Conservation (phyloP, 2,329 filamentous ascomycete genomes). For the Nemania sp. region DNA sequence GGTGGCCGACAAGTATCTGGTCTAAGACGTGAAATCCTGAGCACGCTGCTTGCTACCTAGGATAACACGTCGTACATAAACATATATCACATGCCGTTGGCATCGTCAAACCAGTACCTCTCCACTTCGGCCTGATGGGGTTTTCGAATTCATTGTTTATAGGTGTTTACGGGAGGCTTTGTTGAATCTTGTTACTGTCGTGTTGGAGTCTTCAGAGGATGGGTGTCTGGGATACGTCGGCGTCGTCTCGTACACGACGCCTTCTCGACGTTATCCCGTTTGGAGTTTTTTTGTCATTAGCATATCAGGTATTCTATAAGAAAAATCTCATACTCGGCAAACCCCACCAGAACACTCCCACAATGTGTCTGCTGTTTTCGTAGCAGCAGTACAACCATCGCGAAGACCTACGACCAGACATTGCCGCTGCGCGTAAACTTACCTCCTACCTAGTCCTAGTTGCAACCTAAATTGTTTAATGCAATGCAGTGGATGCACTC, state of each 20-base stretch:
- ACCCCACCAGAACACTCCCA: background rate
- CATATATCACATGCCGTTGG: background rate
- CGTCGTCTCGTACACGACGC: background rate
- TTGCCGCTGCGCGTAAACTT: no score
- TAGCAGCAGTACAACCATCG: no score
- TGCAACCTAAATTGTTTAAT: no score
- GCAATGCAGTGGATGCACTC: no score
- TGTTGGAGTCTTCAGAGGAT: conserved; percentile 20
- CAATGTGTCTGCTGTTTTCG: no score
- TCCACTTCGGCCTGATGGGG: background rate
- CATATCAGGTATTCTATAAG: conserved; percentile 1
- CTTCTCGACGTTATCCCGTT: background rate
- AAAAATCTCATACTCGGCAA: background rate
- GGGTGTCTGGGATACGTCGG: conserved; percentile 8
- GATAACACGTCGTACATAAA: background rate
- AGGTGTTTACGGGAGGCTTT: conserved; percentile 11
- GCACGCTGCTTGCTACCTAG: no score
- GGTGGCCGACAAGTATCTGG: conserved; percentile 27
- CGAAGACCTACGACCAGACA: no score
- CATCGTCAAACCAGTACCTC: background rate
- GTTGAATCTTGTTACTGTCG: background rate
- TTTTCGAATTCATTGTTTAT: background rate
- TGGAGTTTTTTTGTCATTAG: background rate
- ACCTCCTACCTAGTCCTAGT: no score
- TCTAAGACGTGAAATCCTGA: conserved; percentile 28